Base-by-base conservation (phyloP, 1,284 basidiomycete genomes). In the Ganoderma leucocontextum region DNA sequence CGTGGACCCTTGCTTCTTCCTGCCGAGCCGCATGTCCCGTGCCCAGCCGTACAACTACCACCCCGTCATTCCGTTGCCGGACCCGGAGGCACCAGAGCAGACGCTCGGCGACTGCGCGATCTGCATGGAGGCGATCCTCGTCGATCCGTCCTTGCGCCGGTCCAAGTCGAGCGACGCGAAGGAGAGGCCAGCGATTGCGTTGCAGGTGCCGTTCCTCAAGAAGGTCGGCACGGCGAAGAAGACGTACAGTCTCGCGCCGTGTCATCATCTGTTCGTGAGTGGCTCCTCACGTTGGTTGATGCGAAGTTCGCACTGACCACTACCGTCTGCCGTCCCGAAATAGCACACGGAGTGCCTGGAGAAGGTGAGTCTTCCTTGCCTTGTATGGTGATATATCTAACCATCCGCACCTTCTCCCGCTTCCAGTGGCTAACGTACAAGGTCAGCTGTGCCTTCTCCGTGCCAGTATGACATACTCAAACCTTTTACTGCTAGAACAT, bases 391-490 rank as follows among this genome's bases (percentile, higher is more conserved):
- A 15, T 29, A 2, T 12, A 35, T 41, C 60, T 62, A 41, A 49
- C 25, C 60, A n/a, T n/a, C 42, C 15, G 12, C 29, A 29, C 19
- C 22, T 64, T 60, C 38, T 41, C 15, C 12, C 13, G 13, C 39
- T 8, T 39, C 9, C 78, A 94, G 89, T 97, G 95, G 95, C 86
- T 96, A 73, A 91, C 92, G 52, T 94, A 96, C 81, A 96, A 96
- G 87, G 93, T 93, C 74, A 71, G 80, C 29, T 9, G 4, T 60
- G 47, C 4, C 35, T 33, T 17, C 10, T 22, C 2, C 29, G 25
- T 39, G 49, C 36, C 7, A n/a, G 39, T 22, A 17, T 4, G 39
- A 13, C 5, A 55, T 13, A 12, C 22, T 49, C 22, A 25, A 2
- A 41, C 44, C 36, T 33, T 19, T 55, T 62, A 10, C 53, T 36